phyloP scores from a whole-genome alignment of 1,139 yeast genomes.

The Lodderomyces oxycetoniae region DNA sequence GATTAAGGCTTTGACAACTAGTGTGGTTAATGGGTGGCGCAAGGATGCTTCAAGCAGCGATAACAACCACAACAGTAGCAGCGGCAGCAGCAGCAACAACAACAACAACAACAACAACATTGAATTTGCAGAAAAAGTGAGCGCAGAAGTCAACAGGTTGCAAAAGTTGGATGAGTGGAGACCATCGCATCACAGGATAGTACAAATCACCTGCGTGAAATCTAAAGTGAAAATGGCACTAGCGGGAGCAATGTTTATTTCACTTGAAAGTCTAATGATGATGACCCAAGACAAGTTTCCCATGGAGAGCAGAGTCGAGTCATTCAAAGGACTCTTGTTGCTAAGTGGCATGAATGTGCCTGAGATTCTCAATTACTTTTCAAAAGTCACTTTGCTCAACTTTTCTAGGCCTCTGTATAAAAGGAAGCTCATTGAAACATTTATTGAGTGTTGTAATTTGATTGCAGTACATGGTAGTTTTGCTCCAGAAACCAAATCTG shows the following conservation, averaged over 20 bases:
- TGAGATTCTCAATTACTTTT: conserved; percentile 56
- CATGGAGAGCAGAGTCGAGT: conserved; percentile 57
- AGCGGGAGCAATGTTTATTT: conserved; percentile 49
- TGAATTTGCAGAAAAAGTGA: conserved; percentile 24
- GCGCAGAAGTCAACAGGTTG: conserved; percentile 59
- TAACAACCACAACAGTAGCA: conserved; percentile 3
- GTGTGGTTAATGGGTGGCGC: conserved; percentile 26
- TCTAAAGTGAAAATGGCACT: conserved; percentile 59
- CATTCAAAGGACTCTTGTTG: conserved; percentile 64
- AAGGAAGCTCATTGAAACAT: conserved; percentile 42
- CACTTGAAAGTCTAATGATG: conserved; percentile 46
- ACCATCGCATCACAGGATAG: conserved; percentile 62
- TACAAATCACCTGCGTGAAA: conserved; percentile 54
- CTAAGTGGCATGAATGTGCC: conserved; percentile 75
- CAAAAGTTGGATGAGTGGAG: conserved; percentile 83
- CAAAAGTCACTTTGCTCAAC: conserved; percentile 55
- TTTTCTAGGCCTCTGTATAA: conserved; percentile 47
- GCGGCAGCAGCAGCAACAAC: no score
- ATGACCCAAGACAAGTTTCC: conserved; percentile 50
- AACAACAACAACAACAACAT: conserved; percentile 3
- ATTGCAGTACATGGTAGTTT: conserved; percentile 67
- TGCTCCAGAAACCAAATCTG: conserved; percentile 38
- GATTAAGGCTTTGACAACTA: conserved; percentile 49
- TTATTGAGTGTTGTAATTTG: conserved; percentile 53
- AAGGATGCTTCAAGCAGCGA: conserved; percentile 2